phyloP scores from a whole-genome alignment of 495 filamentous ascomycete species.

The Penicillium parvum region DNA sequence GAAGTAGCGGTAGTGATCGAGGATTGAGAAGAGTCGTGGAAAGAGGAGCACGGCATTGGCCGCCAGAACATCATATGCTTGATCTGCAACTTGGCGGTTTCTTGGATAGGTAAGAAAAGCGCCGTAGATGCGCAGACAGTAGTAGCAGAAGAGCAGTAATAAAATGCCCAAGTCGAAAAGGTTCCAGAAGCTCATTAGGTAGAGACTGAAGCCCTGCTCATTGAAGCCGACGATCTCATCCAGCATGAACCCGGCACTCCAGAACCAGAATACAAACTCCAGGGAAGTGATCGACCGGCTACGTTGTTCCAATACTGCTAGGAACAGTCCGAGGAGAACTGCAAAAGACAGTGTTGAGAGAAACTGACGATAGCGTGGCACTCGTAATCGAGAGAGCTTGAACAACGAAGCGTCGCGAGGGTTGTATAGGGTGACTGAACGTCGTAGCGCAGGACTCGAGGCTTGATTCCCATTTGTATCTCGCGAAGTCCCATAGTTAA shows the following conservation, averaged over 20 bases:
- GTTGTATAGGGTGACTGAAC: conserved; percentile 84
- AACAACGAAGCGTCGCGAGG: conserved; percentile 83
- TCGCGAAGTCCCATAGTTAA: conserved; percentile 21
- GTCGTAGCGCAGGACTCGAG: conserved; percentile 46
- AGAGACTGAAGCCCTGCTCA: conserved; percentile 88
- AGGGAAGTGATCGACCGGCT: conserved; percentile 72
- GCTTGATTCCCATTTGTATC: conserved; percentile 4
- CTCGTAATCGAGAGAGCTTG: conserved; percentile 82
- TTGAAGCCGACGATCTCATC: conserved; percentile 90
- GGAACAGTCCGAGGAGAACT: conserved; percentile 74
- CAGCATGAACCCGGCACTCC: conserved; percentile 96
- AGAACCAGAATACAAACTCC: conserved; percentile 91
- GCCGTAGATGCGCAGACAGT: conserved; percentile 81
- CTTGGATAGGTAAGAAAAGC: conserved; percentile 67
- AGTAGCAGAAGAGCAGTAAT: conserved; percentile 80
- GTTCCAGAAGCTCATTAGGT: conserved; percentile 97
- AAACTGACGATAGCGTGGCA: conserved; percentile 85
- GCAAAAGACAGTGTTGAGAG: conserved; percentile 81
- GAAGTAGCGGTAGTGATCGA: conserved; percentile 94
- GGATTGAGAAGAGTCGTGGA: conserved; percentile 81
- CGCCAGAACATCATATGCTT: conserved; percentile 87
- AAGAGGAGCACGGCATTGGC: conserved; percentile 85
- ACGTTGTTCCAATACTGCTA: conserved; percentile 66
- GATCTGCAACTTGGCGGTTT: conserved; percentile 60
- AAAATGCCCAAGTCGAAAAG: conserved; percentile 87